Base-by-base conservation (phyloP, 2,329 filamentous ascomycete species). In the Stagonosporopsis chrysanthemi region DNA sequence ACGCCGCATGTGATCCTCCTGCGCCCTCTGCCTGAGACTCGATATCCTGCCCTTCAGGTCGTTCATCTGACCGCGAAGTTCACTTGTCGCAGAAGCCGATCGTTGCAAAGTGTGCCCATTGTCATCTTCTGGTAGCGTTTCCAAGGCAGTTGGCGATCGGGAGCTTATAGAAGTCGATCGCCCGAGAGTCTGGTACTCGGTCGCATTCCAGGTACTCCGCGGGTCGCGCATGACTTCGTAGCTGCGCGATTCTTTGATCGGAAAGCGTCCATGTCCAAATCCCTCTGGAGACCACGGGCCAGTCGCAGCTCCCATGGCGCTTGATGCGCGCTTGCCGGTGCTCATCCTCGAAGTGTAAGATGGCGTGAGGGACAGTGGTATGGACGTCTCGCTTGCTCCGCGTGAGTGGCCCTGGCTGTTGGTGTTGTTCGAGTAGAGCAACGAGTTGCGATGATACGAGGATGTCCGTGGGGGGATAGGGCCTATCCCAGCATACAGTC, bases 1-100 rank as follows among this genome's bases (percentile, higher is more conserved):
- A 47, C 92, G 85, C 68, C 90, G 88, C 67, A 96, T 76, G 65
- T 85, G 92, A 66, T 96, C 92, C 56, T 90, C 90, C 19, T 90
- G 86, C 0, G 91, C 90, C 66, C 91, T 88, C 61, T 92, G 87
- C 66, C 90, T 89, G 39, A 97, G 77, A 15, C 82, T 89, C 1
- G 91, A 93, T 33, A 97, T 92, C 68, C 92, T 91, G 58, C 90
- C 91, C 71, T 92, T 93, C 43, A 97, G 81, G 50, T 90, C 91
- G 53, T 90, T 88, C 85, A 97, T 91, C 73, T 96, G 92, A 63
- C 92, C 89, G 58, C 91, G 91, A 40, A 97, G 80, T 68, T 87
- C 85, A 8, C 88, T 86, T 70, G 88, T 83, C n/a, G 87, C 87
- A 0, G 91, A 94, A 14, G 87, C 82, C 2, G 90, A 88, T 17